These are phyloP conservation scores for Penicillium brasilianum DNA, from an alignment of 2,329 filamentous ascomycete genomes.

Conservation along the genomic window DNA sequence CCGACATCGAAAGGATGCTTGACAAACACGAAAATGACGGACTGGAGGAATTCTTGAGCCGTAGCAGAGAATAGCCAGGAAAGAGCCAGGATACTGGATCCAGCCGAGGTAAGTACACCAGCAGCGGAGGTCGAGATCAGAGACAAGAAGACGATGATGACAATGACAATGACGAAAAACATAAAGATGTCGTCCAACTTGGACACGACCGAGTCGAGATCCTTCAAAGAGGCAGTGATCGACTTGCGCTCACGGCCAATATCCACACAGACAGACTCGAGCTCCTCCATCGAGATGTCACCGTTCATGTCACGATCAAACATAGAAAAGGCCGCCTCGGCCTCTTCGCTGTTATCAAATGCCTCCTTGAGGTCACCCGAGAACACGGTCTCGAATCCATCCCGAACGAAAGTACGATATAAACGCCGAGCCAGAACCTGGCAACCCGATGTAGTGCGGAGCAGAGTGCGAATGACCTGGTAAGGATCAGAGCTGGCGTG, in stretches of 20 bases:
- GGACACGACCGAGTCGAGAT: conserved; percentile 88
- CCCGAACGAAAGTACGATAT: conserved; percentile 81
- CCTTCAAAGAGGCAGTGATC: conserved; percentile 91
- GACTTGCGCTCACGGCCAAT: conserved; percentile 94
- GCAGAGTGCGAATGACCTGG: conserved; percentile 79
- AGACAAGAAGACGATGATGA: conserved; percentile 84
- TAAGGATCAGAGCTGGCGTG: conserved; percentile 76
- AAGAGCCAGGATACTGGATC: conserved; percentile 83
- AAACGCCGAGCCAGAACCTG: conserved; percentile 86
- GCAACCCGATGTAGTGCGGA: conserved; percentile 73
- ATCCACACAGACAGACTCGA: conserved; percentile 91
- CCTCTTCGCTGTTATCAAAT: conserved; percentile 83
- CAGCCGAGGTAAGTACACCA: conserved; percentile 85
- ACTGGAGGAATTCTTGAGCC: conserved; percentile 92
- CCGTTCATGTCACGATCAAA: conserved; percentile 98
- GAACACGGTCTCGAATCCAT: conserved; percentile 75
- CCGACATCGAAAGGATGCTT: conserved; percentile 98
- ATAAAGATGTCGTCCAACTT: conserved; percentile 89
- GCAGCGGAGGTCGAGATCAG: conserved; percentile 90
- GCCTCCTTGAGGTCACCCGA: conserved; percentile 78
- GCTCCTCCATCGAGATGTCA: conserved; percentile 92
- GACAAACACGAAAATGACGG: conserved; percentile 92
- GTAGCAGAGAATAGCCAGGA: conserved; percentile 93
- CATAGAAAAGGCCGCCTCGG: conserved; percentile 84
- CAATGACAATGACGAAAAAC: conserved; percentile 81